Base-by-base conservation (phyloP, 1,284 basidiomycete genomes). In the Sphaerobolus stellatus region DNA sequence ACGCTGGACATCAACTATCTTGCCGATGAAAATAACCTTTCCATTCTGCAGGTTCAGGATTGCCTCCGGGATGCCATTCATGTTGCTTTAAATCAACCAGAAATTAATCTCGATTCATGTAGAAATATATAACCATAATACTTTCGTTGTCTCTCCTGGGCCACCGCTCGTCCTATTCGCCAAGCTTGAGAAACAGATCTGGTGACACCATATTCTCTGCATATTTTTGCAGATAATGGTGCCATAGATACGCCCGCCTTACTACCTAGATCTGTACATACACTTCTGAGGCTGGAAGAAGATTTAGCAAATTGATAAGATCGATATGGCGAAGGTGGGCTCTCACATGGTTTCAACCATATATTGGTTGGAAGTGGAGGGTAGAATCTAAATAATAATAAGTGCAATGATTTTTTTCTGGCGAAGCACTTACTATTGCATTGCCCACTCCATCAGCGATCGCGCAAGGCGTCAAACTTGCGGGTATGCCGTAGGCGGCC, bases 151-250 rank as follows among this genome's bases (percentile, higher is more conserved):
- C 74, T 67, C 56, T 71, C 69, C 5, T 73, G 63, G 7, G 72
- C 68, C 22, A 78, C 70, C 4, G 73, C 76, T 27, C 78, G 71
- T 8, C 81, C 80, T 28, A 82, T 73, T 24, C 80, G 68, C 80
- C 80, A 82, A 1, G 76, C 74, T 62, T 80, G 78, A 31, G 79
- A 81, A 25, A 78, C 71, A 20, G 75, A 78, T 38, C 74, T 75
- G 5, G 71, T 66, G 5, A 82, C 68, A 4, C 75, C 76, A 57
- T 74, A 76, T 45, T 75, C 63, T 53, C 66, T 60, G 56, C 73
- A 61, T 53, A 74, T 66, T 40, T 62, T 48, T 48, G 68, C 56
- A 25, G 64, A 49, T 3, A 78, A 58, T 1, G 77, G 76, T 8
- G 75, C 69, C 55, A 71, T 71, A 53, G 69, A 73, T 2, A 77